phyloP scores from a whole-genome alignment of 2,329 filamentous ascomycete species.

The Proliferodiscus dingleyae region DNA sequence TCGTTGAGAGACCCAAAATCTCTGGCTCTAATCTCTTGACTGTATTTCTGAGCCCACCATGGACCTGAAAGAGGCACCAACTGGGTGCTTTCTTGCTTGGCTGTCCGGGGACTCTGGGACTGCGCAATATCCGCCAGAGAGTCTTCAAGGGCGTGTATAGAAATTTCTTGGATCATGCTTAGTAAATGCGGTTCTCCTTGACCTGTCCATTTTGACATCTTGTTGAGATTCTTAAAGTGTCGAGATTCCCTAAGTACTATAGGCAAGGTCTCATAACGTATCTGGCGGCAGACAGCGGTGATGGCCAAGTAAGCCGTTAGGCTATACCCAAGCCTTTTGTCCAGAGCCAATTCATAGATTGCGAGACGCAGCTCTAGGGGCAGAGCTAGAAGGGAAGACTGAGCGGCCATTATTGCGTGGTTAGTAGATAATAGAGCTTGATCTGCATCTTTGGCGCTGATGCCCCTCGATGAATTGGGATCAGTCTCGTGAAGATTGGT shows the following conservation, averaged over 20 bases:
- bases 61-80: background rate
- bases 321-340: slow-evolving; percentile 3
- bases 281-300: slow-evolving; percentile 5
- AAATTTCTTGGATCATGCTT: slow-evolving; percentile 1
- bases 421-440: no score
- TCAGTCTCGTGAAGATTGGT: no score
- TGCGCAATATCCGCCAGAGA: slow-evolving; percentile 1
- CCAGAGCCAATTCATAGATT: slow-evolving; percentile 6
- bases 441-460: no score
- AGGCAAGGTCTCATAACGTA: slow-evolving; percentile 7
- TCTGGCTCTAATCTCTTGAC: no score
- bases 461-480: no score
- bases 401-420: no score
- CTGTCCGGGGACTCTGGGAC: background rate
- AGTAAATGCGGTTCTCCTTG: slow-evolving; percentile 2
- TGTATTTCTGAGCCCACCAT: background rate
- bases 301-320: background rate
- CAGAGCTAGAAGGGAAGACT: no score
- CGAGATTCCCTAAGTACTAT: slow-evolving; percentile 2
- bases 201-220: slow-evolving; percentile 2
- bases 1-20: no score
- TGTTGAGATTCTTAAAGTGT: slow-evolving; percentile 2
- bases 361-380: slow-evolving; percentile 7
- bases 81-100: background rate
- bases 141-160: background rate